Conservation (phyloP, 1,284 basidiomycete genomes). For the Bjerkandera adusta region DNA sequence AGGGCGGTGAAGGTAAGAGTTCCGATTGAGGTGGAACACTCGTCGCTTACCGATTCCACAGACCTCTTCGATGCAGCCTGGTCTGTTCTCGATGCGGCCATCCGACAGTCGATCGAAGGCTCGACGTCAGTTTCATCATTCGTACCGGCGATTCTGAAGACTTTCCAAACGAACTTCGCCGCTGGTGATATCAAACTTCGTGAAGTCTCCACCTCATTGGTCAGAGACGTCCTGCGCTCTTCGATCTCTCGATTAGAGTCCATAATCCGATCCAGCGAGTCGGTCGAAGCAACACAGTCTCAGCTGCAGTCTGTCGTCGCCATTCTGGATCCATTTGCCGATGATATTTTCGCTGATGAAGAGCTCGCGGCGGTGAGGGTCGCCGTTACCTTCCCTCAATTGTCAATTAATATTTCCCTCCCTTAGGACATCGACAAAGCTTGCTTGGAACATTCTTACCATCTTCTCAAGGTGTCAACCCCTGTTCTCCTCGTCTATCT, state of each 20-base stretch:
- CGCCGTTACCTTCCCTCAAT: slow-evolving; percentile 4
- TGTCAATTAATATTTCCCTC: neutral
- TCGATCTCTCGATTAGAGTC: slow-evolving; percentile 31
- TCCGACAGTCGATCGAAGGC: slow-evolving; percentile 23
- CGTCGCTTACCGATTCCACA: slow-evolving; percentile 17
- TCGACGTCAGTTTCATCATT: slow-evolving; percentile 30
- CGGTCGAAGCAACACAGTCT: slow-evolving; percentile 10
- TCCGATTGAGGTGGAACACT: neutral
- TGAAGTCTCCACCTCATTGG: no score
- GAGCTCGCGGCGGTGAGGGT: slow-evolving; percentile 38
- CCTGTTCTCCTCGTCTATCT: slow-evolving; percentile 50
- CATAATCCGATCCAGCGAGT: slow-evolving; percentile 20
- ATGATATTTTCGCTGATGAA: slow-evolving; percentile 38
- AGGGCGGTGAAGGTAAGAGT: slow-evolving; percentile 39
- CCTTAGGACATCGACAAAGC: slow-evolving; percentile 46
- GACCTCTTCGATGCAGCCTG: slow-evolving; percentile 48
- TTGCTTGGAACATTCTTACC: slow-evolving; percentile 35
- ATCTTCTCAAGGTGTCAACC: slow-evolving; percentile 41
- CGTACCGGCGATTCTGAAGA: slow-evolving; percentile 41
- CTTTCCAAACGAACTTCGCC: slow-evolving; percentile 37
- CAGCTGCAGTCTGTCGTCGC: slow-evolving; percentile 30
- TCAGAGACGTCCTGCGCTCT: slow-evolving; percentile 26
- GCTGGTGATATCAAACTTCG: slow-evolving; percentile 22
- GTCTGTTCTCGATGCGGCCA: slow-evolving; percentile 32
- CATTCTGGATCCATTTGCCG: slow-evolving; percentile 42